Evolutionary conservation across 2,329 filamentous ascomycete genomes (phyloP), one percentile per base, ranked within the genome.

Genomic region (Phialophora expanda): DNA sequence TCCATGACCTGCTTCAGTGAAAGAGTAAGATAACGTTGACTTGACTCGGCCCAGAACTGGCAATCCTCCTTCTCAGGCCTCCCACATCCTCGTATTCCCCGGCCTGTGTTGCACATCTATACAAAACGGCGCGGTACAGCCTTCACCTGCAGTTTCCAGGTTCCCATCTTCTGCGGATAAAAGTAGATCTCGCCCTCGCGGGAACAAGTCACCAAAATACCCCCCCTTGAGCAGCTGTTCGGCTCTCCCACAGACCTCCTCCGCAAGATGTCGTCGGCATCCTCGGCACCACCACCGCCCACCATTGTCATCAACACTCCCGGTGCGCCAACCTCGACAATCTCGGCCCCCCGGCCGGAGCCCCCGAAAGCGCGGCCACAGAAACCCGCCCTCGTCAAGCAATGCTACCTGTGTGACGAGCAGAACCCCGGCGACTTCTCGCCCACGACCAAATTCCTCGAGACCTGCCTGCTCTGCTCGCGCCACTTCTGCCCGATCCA

Each of bases 331-430:
- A 61, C 65, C n/a, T 55, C 63, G 9, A 55, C 67, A n/a, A 41
- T 62, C 55, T 58, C 67, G 12, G 51, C 64, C 20, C 38, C 58
- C 56, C 44, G 48, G 26, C 58, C 51, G 34, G 54, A 46, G 4
- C 58, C 64, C 5, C 9, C 56, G 6, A 53, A 61, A 20, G 56
- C 30, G 30, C 57, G 58, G 17, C 61, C 62, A 7, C 63, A 65
- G 59, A 69, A 67, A 53, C 64, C 59, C 14, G 64, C 60, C 11
- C 68, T 65, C 24, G 64, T 67, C 51, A 64, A 67, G 54, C 64
- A 66, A 4, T 73, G 71, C 59, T 73, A 71, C 61, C 71, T 73
- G 46, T 73, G 71, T 57, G 71, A 73, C 67, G 71, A 73, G 63
- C 71, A 73, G 53, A 73, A 73, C 56, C 71, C 71, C 2, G 71